Evolutionary conservation across 495 filamentous ascomycete genomes (phyloP).

Genomic region (Hyaloscypha finlandica): DNA sequence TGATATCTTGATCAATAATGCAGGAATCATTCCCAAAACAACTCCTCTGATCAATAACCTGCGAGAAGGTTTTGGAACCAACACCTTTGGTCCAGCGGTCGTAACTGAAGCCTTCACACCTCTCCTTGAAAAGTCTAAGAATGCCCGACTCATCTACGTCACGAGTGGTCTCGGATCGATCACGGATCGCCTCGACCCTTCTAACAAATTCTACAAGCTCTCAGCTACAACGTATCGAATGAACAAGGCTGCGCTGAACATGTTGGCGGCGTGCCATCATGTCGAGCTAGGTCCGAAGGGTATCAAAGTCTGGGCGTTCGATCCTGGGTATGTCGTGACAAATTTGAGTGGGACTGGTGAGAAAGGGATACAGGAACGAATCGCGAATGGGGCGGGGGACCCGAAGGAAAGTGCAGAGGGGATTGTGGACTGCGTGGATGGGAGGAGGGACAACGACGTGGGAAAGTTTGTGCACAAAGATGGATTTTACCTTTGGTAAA

Average conservation of each 20-base stretch:
- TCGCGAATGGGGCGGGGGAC: conserved; percentile 30
- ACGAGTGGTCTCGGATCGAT: conserved; percentile 42
- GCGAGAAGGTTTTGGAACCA: conserved; percentile 41
- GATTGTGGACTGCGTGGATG: conserved; percentile 39
- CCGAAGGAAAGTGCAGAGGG: conserved; percentile 36
- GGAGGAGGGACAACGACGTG: conserved; percentile 40
- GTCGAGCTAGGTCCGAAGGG: conserved; percentile 12
- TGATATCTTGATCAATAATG: conserved; percentile 64
- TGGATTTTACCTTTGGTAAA: conserved; percentile 18
- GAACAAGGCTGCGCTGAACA: conserved; percentile 34
- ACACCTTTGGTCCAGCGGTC: conserved; percentile 40
- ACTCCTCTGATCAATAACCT: conserved; percentile 13
- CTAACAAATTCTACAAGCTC: conserved; percentile 6
- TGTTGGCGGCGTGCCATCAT: conserved; percentile 27
- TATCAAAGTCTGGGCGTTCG: conserved; percentile 22
- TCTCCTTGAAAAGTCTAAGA: conserved; percentile 37
- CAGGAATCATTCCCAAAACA: conserved; percentile 40
- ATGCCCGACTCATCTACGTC: conserved; percentile 42
- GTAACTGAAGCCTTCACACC: conserved; percentile 44
- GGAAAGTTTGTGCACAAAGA: conserved; percentile 41
- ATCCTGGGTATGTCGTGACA: conserved; percentile 31
- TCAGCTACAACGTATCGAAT: conserved; percentile 24
- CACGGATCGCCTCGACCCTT: conserved; percentile 27
- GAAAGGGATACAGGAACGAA: conserved; percentile 13
- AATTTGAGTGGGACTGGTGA: conserved; percentile 30